Conservation (phyloP, 192 early-diverging fungal species). For the Ambispora gerdemannii region DNA sequence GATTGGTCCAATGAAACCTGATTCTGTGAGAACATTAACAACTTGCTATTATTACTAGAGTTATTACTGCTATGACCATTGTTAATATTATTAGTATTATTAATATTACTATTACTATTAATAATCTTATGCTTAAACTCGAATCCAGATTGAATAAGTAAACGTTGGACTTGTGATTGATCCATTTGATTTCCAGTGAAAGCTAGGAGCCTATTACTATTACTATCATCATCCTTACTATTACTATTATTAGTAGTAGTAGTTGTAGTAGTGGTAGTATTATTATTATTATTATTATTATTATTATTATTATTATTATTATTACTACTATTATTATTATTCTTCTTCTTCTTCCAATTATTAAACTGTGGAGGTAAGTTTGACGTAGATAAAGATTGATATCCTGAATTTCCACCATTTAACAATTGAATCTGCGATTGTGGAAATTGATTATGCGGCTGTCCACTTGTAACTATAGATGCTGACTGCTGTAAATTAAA, state of each 20-base stretch:
- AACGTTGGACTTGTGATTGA: not conserved
- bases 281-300: not conserved
- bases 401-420: not conserved
- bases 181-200: not conserved
- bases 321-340: too few species aligned
- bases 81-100: too few species aligned
- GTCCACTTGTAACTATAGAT: not conserved
- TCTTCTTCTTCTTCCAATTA: too few species aligned
- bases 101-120: too few species aligned
- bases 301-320: too few species aligned
- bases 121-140: too few species aligned
- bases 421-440: not conserved
- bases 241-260: not conserved
- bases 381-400: not conserved
- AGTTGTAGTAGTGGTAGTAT: not conserved
- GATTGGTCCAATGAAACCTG: not conserved
- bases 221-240: not conserved
- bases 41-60: not conserved
- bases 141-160: not conserved
- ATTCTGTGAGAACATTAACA: not conserved
- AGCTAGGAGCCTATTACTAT: not conserved
- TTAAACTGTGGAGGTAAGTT: not conserved
- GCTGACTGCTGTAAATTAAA: not conserved
- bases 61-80: not conserved
- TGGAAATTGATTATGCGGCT: not conserved